Base-by-base conservation (phyloP, 306 rosid genomes). In the Benincasa hispida region DNA sequence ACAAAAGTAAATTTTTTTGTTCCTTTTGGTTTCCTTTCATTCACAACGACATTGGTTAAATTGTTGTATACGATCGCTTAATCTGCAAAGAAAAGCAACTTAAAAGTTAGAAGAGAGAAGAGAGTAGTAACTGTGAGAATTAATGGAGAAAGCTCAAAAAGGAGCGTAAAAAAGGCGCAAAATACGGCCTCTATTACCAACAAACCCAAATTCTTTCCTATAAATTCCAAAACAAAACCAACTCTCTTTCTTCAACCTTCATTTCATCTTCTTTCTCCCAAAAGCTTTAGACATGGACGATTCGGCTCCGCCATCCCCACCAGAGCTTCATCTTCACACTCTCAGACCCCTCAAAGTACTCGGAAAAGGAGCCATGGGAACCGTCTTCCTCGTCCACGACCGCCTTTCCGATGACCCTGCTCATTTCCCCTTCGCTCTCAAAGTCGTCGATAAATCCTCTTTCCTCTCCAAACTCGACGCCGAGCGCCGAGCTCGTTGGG, bases 311-410 rank as follows among this genome's bases (percentile, higher is more conserved):
- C 77, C 79, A 25, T 78, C 68, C 9, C 13, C 83, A 35, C 84
- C 85, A 86, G 85, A 85, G 81, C 89, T 92, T 27, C 53, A 82
- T 65, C 76, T 92, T 10, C 85, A 87, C 61, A 88, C 79, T 55
- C 93, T 92, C 76, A 87, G 17, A 75, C 82, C 92, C 13, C 69
- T 95, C 35, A 87, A 89, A 69, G 81, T 95, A 45, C 88, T 95
- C 1, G 99, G 99, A 1, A 87, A 88, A 42, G 99, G 99, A 8
- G 99, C 96, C 76, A 90, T 92, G 99, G 99, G 99, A 11, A 95
- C 98, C 5, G 99, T 95, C 53, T 89, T 92, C 81, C 87, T 95
- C 10, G 91, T 92, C 68, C 88, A 88, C 67, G 80, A 90, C 79
- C 78, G 34, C 30, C 7, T 39, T 0, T 3, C 75, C 2, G 89